These are phyloP conservation scores for Platanthera zijinensis DNA, from an alignment of 106 monocot species.

Conservation along the genomic window DNA sequence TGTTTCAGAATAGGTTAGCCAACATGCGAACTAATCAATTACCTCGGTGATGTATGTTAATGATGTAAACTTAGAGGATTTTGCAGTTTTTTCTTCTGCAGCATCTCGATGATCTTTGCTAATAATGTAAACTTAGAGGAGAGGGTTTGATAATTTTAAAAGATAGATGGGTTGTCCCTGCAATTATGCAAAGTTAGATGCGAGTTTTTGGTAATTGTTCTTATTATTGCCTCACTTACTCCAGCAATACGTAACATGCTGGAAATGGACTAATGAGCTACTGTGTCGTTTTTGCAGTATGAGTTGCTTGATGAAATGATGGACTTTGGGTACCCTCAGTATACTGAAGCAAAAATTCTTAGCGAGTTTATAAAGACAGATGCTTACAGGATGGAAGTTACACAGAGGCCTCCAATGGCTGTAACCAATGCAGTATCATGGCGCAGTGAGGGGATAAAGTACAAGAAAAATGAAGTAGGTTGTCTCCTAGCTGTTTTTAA, in stretches of 20 bases:
- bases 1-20: no score
- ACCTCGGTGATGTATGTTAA: no score
- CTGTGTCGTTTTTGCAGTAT: slow-evolving; percentile 38
- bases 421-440: slow-evolving; percentile 99
- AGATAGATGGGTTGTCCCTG: no score
- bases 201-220: no score
- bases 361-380: slow-evolving; percentile 98
- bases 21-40: no score
- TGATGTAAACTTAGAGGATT: no score
- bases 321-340: slow-evolving; percentile 98
- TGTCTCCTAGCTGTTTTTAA: slow-evolving; percentile 8
- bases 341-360: slow-evolving; percentile 89
- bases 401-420: slow-evolving; percentile 94
- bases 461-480: slow-evolving; percentile 98
- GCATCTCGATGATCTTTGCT: not conserved
- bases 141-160: no score
- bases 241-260: no score
- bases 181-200: no score
- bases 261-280: no score
- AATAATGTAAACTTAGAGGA: no score
- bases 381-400: slow-evolving; percentile 95
- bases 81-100: not conserved
- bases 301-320: slow-evolving; percentile 96
- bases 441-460: slow-evolving; percentile 89
- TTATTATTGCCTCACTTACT: no score